These are phyloP conservation scores for Suillus tomentosus DNA, from an alignment of 768 basidiomycete species.

Conservation along the genomic window DNA sequence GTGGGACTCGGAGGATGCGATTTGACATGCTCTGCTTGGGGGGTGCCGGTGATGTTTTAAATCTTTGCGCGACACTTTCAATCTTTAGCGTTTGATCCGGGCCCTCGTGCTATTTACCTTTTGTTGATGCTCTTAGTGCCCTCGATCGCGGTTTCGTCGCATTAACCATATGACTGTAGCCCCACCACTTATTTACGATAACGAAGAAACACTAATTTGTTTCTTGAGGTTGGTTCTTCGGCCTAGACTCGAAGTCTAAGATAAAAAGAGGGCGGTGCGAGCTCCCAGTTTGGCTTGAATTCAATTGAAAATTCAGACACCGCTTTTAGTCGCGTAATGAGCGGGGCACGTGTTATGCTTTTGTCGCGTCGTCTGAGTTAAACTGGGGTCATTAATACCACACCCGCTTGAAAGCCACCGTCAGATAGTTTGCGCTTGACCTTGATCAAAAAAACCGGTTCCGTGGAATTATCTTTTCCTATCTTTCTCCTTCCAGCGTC, in stretches of 20 bases:
- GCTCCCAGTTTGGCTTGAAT: neutral
- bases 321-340: neutral
- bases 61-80: neutral
- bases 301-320: slow-evolving; percentile 1
- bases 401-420: neutral
- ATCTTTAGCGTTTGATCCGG: neutral
- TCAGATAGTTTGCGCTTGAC: neutral
- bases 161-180: neutral
- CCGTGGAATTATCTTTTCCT: slow-evolving; percentile 14
- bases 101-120: neutral
- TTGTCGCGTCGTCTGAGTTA: slow-evolving; percentile 5
- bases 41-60: neutral
- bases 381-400: neutral
- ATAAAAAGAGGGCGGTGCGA: slow-evolving; percentile 1
- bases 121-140: neutral
- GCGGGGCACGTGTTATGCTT: slow-evolving; percentile 1
- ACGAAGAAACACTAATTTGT: slow-evolving; percentile 3
- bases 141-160: neutral
- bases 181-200: neutral
- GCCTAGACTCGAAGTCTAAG: neutral
- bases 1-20: slow-evolving; percentile 73
- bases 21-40: slow-evolving; percentile 15
- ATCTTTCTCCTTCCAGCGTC: slow-evolving; percentile 8
- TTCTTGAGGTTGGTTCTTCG: neutral
- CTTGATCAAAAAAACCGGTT: neutral